Evolutionary conservation across 1,284 basidiomycete species (phyloP), one percentile per base, ranked within the genome.

Genomic region (Marasmius oreades): DNA sequence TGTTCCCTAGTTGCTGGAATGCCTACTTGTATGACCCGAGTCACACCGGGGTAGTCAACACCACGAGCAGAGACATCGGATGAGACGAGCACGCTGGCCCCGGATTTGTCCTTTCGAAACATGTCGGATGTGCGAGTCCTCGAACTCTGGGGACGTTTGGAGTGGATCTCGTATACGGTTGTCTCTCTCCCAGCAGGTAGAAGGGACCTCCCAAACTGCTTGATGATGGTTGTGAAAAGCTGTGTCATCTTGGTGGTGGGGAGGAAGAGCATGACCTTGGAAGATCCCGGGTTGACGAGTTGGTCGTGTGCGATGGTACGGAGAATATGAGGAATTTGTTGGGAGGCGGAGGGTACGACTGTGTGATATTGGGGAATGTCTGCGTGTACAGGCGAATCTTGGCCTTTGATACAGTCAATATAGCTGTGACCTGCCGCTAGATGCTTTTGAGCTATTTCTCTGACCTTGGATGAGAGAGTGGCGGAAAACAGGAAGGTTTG

Each of bases 401-500:
- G 75, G 1, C 73, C 72, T 0, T 75, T 65, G 12, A 85, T 79
- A 45, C 83, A 86, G 70, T 91, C 80, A 65, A 92, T 80, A 69
- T 80, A 90, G 24, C 63, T 60, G 69, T 90, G 82, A 58, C 85
- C 78, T 45, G 70, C 69, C 22, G 79, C 72, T 18, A 92, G 69
- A 18, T 78, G 72, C 23, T 71, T 65, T 2, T 75, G 71, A 0
- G 87, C 85, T 50, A 92, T 72, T 62, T 88, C 79, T 51, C 79
- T 85, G 65, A 87, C 88, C 53, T 70, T 75, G 44, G 70, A 82
- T 55, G 80, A 92, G 64, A 84, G 84, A 58, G 80, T 98, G 10
- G 96, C 95, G n/a, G 92, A 95, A 75, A 98, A 97, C 60, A 99
- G 78, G 77, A 98, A 90, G 0, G 95, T 98, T 69, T 95, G 93